Conservation (phyloP, 768 basidiomycete genomes). For the Calocera viscosa region DNA sequence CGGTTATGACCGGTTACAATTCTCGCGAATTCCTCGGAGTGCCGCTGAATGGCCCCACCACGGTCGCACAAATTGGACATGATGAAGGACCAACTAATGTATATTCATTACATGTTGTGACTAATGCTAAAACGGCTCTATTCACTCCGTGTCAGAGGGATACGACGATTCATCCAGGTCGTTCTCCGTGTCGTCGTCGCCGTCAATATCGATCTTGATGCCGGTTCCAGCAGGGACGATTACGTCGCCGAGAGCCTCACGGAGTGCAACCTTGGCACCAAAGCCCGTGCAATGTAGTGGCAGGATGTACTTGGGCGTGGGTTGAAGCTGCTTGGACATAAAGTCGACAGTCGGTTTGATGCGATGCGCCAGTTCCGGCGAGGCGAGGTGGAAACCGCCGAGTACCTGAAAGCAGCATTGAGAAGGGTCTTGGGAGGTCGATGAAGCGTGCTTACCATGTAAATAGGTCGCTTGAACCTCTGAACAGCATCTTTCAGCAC, state of each 20-base stretch:
- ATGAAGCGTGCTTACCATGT: constrained; percentile 44
- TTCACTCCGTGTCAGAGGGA: not conserved
- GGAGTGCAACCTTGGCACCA: constrained; percentile 57
- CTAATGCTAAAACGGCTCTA: not conserved
- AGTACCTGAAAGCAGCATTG: constrained; percentile 39
- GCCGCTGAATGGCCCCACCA: too few species aligned
- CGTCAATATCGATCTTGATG: constrained; percentile 42
- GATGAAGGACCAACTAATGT: not conserved
- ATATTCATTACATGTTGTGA: constrained; percentile 5
- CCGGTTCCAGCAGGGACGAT: constrained; percentile 72
- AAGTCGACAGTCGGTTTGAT: constrained; percentile 61
- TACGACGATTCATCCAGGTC: constrained; percentile 2
- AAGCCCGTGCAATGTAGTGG: constrained; percentile 84
- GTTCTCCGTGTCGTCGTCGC: constrained; percentile 3
- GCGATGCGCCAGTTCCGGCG: constrained; percentile 48
- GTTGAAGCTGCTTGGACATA: constrained; percentile 45
- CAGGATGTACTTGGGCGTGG: constrained; percentile 55
- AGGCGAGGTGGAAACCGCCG: constrained; percentile 74
- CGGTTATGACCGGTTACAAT: too few species aligned
- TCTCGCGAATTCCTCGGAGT: too few species aligned
- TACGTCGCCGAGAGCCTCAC: constrained; percentile 54
- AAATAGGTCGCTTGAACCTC: constrained; percentile 52
- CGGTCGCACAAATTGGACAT: not conserved
- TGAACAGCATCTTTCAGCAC: constrained; percentile 58
- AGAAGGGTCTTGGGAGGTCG: not conserved